These are phyloP conservation scores for Fragaria vesca DNA, from an alignment of 306 rosid species.

Conservation along the genomic window DNA sequence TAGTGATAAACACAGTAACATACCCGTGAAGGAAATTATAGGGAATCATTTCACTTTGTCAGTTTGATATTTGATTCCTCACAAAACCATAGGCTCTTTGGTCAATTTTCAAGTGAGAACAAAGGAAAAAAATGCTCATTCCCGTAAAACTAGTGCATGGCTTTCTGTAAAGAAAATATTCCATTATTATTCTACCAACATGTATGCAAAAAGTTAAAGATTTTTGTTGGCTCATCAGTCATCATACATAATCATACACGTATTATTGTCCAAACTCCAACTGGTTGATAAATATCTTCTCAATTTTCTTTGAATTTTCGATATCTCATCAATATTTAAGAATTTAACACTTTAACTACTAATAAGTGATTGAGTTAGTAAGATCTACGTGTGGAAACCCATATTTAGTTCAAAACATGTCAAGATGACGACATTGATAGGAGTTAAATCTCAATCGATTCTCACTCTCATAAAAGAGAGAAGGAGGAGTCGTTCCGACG, in stretches of 20 bases:
- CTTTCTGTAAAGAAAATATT: neutral
- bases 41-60: constrained; percentile 4
- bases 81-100: neutral
- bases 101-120: constrained; percentile 16
- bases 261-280: neutral
- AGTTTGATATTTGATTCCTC: constrained; percentile 2
- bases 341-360: no score
- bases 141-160: neutral
- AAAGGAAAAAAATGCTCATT: constrained; percentile 8
- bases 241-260: neutral
- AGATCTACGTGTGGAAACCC: no score
- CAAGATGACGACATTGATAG: no score
- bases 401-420: no score
- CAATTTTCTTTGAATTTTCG: no score
- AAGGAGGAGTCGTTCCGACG: rapidly evolving
- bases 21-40: neutral
- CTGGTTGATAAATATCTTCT: neutral
- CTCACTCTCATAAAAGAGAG: rapidly evolving
- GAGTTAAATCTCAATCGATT: no score
- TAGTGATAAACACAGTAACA: neutral
- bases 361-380: no score
- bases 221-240: neutral
- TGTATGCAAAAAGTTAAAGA: neutral
- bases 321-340: no score
- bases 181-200: neutral